Base-by-base conservation (phyloP, 768 basidiomycete genomes). In the Favolaschia claudopus region DNA sequence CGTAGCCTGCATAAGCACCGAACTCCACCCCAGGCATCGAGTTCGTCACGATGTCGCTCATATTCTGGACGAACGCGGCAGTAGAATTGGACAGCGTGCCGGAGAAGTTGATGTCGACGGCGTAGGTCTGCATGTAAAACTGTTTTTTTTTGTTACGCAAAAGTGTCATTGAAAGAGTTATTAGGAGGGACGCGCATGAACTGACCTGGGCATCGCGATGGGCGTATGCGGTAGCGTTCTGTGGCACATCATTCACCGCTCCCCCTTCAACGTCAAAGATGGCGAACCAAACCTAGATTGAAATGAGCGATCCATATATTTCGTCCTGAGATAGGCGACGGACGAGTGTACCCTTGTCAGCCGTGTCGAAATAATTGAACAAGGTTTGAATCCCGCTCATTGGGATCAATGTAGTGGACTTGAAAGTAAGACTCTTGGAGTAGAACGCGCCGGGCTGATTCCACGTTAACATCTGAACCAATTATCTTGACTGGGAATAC, bases 1-100 rank as follows among this genome's bases (percentile, higher is more conserved):
- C 64, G 13, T 65, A 65, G n/a, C 61, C 64, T 5, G 64, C 52
- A 33, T 65, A 65, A 1, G 60, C 64, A 27, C 64, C 64, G 19
- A 65, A 62, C 19, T 44, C n/a, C 28, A 47, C 48, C 10, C 60
- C 64, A 13, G 64, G 64, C 60, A 65, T 59, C 12, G 60, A 48
- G 25, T 38, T 36, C 7, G 46, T 59, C 2, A 65, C 40, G 4
- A 37, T 34, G 27, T 46, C 48, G 52, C 44, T 62, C 47, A 65
- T 63, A 15, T 33, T 40, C 3, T 32, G 33, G 14, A 63, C 57
- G 36, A 58, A 65, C 24, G 50, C 45, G 4, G 33, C 49, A 15
- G 53, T 59, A 28, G 19, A 31, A 31, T 59, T 31, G n/a, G 64
- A 58, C 8, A 65, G 34, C 3, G 56, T 36, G 14, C 46, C 42